phyloP scores from a whole-genome alignment of 768 basidiomycete genomes.

The Rossbeevera mucosa region DNA sequence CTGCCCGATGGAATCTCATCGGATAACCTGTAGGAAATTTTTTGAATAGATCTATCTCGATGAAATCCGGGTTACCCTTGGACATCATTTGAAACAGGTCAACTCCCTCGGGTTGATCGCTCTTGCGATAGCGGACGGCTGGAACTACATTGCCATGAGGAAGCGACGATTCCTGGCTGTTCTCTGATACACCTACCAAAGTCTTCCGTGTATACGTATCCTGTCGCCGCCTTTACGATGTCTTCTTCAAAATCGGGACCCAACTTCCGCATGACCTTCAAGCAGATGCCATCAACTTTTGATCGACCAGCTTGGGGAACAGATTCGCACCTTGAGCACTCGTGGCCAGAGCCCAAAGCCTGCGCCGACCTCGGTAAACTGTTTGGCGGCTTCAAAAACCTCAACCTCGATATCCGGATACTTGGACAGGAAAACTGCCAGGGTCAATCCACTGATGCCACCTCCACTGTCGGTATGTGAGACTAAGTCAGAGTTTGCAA shows the following conservation, averaged over 20 bases:
- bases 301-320: not conserved
- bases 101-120: conserved; percentile 51
- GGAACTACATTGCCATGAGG: conserved; percentile 37
- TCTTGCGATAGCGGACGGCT: conserved; percentile 53
- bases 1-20: conserved; percentile 57
- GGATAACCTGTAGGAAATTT: conserved; percentile 37
- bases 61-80: conserved; percentile 38
- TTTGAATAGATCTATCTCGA: not conserved
- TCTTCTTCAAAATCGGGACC: conserved; percentile 13
- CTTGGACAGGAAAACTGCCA: conserved; percentile 32
- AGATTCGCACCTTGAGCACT: conserved; percentile 20
- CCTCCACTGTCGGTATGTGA: conserved; percentile 31
- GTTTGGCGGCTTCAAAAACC: conserved; percentile 48
- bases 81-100: conserved; percentile 51
- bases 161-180: too few relatives aligned
- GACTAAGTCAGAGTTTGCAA: too few relatives aligned
- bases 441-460: conserved; percentile 37
- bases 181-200: conserved; percentile 12
- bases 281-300: not conserved
- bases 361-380: conserved; percentile 53
- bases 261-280: conserved; percentile 22
- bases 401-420: conserved; percentile 53
- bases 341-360: conserved; percentile 48
- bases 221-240: conserved; percentile 17
- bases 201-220: conserved; percentile 18